Base-by-base conservation (phyloP, 805 yeast species). In the Candida namnaoensis region DNA sequence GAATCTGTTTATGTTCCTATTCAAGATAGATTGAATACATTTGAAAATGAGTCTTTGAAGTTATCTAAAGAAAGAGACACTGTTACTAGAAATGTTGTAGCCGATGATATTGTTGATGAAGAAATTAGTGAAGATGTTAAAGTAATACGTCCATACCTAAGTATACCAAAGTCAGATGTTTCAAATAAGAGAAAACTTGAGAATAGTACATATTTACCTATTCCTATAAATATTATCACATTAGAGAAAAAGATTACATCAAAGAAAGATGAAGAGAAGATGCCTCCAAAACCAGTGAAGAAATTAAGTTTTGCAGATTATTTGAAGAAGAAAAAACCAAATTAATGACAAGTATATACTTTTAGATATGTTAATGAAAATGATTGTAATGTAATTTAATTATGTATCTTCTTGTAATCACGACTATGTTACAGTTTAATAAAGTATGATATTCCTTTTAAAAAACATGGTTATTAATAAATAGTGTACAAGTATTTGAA, bases 301-400 rank as follows among this genome's bases (percentile, higher is more conserved):
- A 82, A 82, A 59, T 66, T 82, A 49, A 79, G 86, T 38, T 76
- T 82, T 56, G 88, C 88, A 1, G 91, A 82, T 52, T 82, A 82
- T 57, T 80, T 78, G 58, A 81, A 75, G 66, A 75, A 75, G 53
- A 63, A 61, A 52, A 57, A 60, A 25, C 52, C 57, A 37, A 43
- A 40, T 32, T 36, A 27, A 38, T 34, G 7, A 14, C n/a, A 15
- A 8, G 35, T 34, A 9, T 32, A 32, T 32, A 19, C 19, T 19
- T 19, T 19, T 19, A 19, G 19, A 3, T 3, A 19, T 19, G 19
- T 19, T 19, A 19, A 19, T 19, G 19, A 19, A 19, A 19, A 19
- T 19, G 19, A 19, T 19, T 19, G 19, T 19, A 19, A 19, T 19
- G 19, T 19, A 19, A 19, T 19, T 19, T 19, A 19, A 19, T 19